These are phyloP conservation scores for Cymbopogon flexuosus DNA, from an alignment of 202 grass and related monocot genomes.

Conservation along the genomic window DNA sequence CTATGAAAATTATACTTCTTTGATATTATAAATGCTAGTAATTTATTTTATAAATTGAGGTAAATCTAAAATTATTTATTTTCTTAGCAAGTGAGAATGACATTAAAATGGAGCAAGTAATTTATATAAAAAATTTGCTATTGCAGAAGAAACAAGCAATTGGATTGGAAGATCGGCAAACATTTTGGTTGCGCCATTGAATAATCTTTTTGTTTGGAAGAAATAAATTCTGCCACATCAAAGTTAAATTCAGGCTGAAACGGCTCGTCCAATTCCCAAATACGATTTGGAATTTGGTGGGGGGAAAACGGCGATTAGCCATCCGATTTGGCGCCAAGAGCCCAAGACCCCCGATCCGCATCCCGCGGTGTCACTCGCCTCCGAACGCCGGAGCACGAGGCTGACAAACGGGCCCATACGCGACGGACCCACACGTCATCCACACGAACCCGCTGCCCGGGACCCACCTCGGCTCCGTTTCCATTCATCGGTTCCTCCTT, in stretches of 20 bases:
- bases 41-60: too few relatives aligned
- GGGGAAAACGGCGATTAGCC: background rate
- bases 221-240: background rate
- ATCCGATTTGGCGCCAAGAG: conserved; percentile 35
- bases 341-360: conserved; percentile 2
- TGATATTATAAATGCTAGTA: too few relatives aligned
- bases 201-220: too few relatives aligned
- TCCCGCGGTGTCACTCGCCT: conserved; percentile 20
- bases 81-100: too few relatives aligned
- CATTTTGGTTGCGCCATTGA: too few relatives aligned
- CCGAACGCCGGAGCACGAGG: background rate
- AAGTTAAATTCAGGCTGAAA: background rate
- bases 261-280: too few relatives aligned
- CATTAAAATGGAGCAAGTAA: too few relatives aligned
- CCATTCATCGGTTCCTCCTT: background rate
- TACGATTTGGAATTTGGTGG: background rate
- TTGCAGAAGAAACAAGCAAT: too few relatives aligned
- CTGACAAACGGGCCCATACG: conserved; percentile 8
- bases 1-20: too few relatives aligned
- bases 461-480: conserved; percentile 10
- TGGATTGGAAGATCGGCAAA: too few relatives aligned
- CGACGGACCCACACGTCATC: background rate
- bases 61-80: too few relatives aligned
- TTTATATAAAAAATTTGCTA: too few relatives aligned
- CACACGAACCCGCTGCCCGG: background rate